Evolutionary conservation across 2,329 filamentous ascomycete genomes (phyloP), one percentile per base, ranked within the genome.

Genomic region (Aspergillus hortae): DNA sequence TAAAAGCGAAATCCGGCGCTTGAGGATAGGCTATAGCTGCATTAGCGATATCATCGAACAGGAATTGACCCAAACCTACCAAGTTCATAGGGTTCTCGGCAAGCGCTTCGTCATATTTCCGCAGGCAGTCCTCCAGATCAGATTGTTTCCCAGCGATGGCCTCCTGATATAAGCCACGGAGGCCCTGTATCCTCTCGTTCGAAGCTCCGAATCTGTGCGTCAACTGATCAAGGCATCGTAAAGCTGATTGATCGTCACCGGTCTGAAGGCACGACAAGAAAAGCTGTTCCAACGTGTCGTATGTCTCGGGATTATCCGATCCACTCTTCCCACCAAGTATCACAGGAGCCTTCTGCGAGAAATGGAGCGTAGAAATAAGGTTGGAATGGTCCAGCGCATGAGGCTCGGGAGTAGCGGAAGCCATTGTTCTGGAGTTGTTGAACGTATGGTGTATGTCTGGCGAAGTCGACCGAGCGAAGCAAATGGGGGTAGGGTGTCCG

Each of bases 281-380:
- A 15, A 97, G 80, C 67, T 95, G 94, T 74, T 97, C 92, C 71
- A 94, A 89, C 41, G 83, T 84, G 14, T 82, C 82, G 91, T 92
- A 97, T 66, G 89, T 80, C 59, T 95, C 90, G 49, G 88, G 79
- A 0, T 85, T 86, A 68, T 96, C 92, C 78, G 80, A 6, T 80
- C 77, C 42, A 79, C 80, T 62, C 72, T 81, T 57, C 72, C 54
- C 48, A 40, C 55, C 58, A 32, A 77, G 65, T 23, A 77, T 66
- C n/a, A 64, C 47, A 15, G 73, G 66, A 42, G 74, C 72, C 61
- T 71, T 68, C 54, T 75, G 74, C 23, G 75, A 71, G 30, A 75
- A 65, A 40, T 61, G 68, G 33, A 77, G 69, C 27, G 70, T 65
- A 67, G 76, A 67, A 72, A 76, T 57, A 68, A 81, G 67, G 75